phyloP scores from a whole-genome alignment of 2,329 filamentous ascomycete species.

The Trichoderma guizhouense region DNA sequence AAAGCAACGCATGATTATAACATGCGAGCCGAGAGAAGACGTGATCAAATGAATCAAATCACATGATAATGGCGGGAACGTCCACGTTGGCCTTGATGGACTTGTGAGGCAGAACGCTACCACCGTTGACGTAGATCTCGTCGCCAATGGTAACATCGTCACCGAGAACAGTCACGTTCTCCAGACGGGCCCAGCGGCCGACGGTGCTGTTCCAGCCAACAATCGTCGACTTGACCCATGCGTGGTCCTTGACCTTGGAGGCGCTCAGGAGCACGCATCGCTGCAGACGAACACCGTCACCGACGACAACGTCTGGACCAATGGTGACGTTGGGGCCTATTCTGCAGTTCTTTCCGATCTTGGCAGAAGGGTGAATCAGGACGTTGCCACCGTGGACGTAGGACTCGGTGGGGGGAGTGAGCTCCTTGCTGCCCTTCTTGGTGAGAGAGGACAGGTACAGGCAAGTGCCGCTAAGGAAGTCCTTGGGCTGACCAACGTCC shows the following conservation, averaged over 20 bases:
- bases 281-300: conserved; percentile 91
- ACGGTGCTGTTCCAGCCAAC: conserved; percentile 98
- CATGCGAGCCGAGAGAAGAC: background rate
- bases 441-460: conserved; percentile 90
- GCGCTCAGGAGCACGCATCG: conserved; percentile 85
- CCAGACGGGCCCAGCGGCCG: conserved; percentile 90
- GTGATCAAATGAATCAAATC: conserved; percentile 27
- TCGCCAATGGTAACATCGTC: conserved; percentile 98
- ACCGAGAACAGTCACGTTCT: conserved; percentile 96
- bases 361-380: conserved; percentile 87
- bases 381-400: conserved; percentile 94
- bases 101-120: conserved; percentile 94
- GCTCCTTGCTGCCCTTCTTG: conserved; percentile 83
- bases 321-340: conserved; percentile 98
- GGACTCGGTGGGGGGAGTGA: conserved; percentile 68
- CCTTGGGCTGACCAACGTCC: conserved; percentile 98
- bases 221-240: conserved; percentile 98
- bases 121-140: conserved; percentile 97
- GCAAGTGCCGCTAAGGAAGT: conserved; percentile 94
- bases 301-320: conserved; percentile 85
- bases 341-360: conserved; percentile 97
- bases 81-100: conserved; percentile 98
- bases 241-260: conserved; percentile 96
- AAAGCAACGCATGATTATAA: background rate
- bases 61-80: conserved; percentile 67